A percentile compares a stretch with the other conserved stretches of the same genome.
Conservation (phyloP, 139 green algal species). For the Closterium sp. region DNA sequence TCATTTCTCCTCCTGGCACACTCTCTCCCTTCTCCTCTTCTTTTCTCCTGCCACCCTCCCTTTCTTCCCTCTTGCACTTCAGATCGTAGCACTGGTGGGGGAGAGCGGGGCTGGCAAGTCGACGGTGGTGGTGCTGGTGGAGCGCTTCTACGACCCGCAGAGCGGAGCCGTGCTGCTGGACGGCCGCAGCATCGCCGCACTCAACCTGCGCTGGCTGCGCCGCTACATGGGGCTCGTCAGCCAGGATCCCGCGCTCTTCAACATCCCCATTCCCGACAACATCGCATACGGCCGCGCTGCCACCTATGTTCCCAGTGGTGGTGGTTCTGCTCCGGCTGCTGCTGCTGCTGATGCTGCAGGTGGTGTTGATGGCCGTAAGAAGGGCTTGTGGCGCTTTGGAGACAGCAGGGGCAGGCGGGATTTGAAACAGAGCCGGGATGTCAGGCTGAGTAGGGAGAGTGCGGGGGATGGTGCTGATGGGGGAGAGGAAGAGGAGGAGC, state of each 20-base stretch:
- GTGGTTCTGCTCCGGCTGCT: too few species aligned
- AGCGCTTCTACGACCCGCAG: conserved; percentile 79
- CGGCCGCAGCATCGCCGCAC: conserved; percentile 66
- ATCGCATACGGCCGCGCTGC: conserved; percentile 50
- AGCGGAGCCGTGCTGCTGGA: conserved; percentile 70
- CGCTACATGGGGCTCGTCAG: conserved; percentile 76
- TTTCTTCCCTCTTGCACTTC: neutral
- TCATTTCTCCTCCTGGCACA: too few species aligned
- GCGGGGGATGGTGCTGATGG: neutral
- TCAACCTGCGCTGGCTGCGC: conserved; percentile 80
- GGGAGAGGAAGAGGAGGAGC: neutral
- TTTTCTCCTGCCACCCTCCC: too few species aligned
- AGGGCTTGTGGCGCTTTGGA: neutral
- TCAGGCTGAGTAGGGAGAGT: neutral
- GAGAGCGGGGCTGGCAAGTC: conserved; percentile 87
- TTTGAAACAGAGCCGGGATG: neutral
- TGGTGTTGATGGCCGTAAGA: neutral
- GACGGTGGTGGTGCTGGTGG: conserved; percentile 81
- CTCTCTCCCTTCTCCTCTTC: too few species aligned
- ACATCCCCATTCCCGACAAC: conserved; percentile 51
- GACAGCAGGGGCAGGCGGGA: neutral
- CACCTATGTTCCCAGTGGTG: neutral
- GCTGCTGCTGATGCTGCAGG: neutral
- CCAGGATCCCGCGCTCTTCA: conserved; percentile 72
- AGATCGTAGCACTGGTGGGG: conserved; percentile 83